Base-by-base conservation (phyloP, 2,329 filamentous ascomycete species). In the Alternaria ventricosa region DNA sequence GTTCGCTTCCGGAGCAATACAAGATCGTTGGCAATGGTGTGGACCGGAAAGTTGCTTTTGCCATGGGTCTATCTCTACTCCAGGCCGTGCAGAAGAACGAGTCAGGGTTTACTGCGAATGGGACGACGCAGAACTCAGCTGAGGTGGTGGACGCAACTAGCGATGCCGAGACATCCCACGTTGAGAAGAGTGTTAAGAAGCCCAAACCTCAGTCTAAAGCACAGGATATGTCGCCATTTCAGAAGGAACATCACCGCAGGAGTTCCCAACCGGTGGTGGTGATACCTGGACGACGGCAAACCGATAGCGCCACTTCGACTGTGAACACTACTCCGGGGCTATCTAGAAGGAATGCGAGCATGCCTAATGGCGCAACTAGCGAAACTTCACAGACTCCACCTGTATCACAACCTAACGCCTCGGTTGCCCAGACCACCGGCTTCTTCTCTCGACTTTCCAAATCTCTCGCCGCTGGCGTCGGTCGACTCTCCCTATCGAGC, bases 11-110 rank as follows among this genome's bases (percentile, higher is more conserved):
- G 0, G 81, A 88, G 2, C 89, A 92, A 72, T 89, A 87, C 81
- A 86, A 84, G 58, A 87, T 92, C 20, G 83, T 94, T 0, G 93
- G 93, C 0, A 96, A 96, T 76, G 92, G 89, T 27, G 92, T 96
- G 0, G 87, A 92, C 3, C 82, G 92, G 9, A 86, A 88, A 23
- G 86, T 92, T 1, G 87, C 91, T 0, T 78, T 93, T 18, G 87
- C 88, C 0, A 75, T 94, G 1, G 92, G 92, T 0, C 72, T 92
- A 5, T 82, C 84, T 10, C 80, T 94, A 12, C 61, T 68, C 7
- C 30, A 63, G 12, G 71, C 71, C 0, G 20, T 68, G 1, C 57
- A 66, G 15, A 27, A 53, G 30, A 64, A 63, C 12, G 15, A 27
- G 5, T n/a, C 11, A 3, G 11, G 30, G 6, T 36, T 54, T 7